Conservation (phyloP, 495 filamentous ascomycete species). For the Penicillium cataractarum region DNA sequence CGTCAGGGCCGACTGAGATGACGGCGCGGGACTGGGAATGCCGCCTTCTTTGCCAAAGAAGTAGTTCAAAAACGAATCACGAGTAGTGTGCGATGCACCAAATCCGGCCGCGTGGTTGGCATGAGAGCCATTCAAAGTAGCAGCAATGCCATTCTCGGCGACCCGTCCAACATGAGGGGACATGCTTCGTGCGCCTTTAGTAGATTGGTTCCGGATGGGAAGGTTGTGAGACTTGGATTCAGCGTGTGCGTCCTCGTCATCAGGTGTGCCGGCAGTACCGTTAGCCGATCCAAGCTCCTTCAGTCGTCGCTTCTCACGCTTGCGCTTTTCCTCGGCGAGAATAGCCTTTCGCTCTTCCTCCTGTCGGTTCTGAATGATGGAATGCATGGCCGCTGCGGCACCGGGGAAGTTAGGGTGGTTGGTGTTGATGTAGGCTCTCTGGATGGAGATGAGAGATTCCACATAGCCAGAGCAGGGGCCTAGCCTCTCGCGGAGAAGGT, state of each 20-base stretch:
- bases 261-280: slow-evolving; percentile 67
- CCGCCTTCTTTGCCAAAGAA: slow-evolving; percentile 95
- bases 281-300: slow-evolving; percentile 81
- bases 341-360: slow-evolving; percentile 85
- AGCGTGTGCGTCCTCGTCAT: slow-evolving; percentile 68
- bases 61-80: slow-evolving; percentile 95
- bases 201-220: slow-evolving; percentile 60
- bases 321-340: slow-evolving; percentile 79
- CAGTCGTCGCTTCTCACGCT: slow-evolving; percentile 76
- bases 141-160: slow-evolving; percentile 61
- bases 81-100: slow-evolving; percentile 55
- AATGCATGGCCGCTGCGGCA: slow-evolving; percentile 96
- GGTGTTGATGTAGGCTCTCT: slow-evolving; percentile 98
- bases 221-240: slow-evolving; percentile 54
- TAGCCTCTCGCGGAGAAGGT: slow-evolving; percentile 88
- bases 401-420: slow-evolving; percentile 99
- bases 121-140: slow-evolving; percentile 68
- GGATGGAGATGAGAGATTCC: slow-evolving; percentile 94
- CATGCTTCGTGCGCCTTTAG: slow-evolving; percentile 71
- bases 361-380: slow-evolving; percentile 90
- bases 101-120: slow-evolving; percentile 65
- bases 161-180: slow-evolving; percentile 75
- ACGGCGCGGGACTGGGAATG: slow-evolving; percentile 43
- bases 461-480: slow-evolving; percentile 90
- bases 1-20: slow-evolving; percentile 37